Conservation (phyloP, 2,329 filamentous ascomycete species). For the Zalaria obscura region DNA sequence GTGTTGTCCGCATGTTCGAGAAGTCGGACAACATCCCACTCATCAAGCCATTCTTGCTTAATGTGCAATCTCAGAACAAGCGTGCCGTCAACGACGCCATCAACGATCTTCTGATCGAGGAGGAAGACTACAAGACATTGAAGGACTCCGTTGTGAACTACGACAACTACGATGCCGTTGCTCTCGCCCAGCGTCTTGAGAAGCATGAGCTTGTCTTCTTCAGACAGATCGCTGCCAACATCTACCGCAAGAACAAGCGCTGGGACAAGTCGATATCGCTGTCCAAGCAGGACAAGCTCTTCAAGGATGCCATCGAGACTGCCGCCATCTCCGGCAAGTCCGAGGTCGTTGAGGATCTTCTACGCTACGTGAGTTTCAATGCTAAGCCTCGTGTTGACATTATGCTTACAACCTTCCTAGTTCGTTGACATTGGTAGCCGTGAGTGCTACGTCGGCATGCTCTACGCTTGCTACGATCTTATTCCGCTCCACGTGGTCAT, state of each 20-base stretch:
- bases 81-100: slow-evolving; percentile 95
- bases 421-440: slow-evolving; percentile 98
- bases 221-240: slow-evolving; percentile 93
- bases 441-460: slow-evolving; percentile 99
- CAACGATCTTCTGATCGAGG: slow-evolving; percentile 93
- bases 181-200: slow-evolving; percentile 82
- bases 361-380: slow-evolving; percentile 74
- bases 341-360: slow-evolving; percentile 86
- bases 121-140: slow-evolving; percentile 98
- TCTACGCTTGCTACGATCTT: slow-evolving; percentile 96
- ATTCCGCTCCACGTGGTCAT: slow-evolving; percentile 85
- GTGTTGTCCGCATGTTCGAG: slow-evolving; percentile 98
- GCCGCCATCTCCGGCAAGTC: slow-evolving; percentile 80
- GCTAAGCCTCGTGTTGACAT: background rate
- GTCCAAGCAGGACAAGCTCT: slow-evolving; percentile 98
- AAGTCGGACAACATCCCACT: slow-evolving; percentile 95
- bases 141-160: slow-evolving; percentile 97
- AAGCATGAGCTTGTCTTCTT: slow-evolving; percentile 98
- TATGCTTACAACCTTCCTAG: slow-evolving; percentile 31
- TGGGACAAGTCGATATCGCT: slow-evolving; percentile 98
- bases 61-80: slow-evolving; percentile 95
- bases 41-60: slow-evolving; percentile 97
- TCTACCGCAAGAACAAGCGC: slow-evolving; percentile 99
- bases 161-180: slow-evolving; percentile 95
- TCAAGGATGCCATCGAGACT: slow-evolving; percentile 98